Evolutionary conservation across 116 monocot genomes (phyloP).

Genomic region (Trichopus zeylanicus): DNA sequence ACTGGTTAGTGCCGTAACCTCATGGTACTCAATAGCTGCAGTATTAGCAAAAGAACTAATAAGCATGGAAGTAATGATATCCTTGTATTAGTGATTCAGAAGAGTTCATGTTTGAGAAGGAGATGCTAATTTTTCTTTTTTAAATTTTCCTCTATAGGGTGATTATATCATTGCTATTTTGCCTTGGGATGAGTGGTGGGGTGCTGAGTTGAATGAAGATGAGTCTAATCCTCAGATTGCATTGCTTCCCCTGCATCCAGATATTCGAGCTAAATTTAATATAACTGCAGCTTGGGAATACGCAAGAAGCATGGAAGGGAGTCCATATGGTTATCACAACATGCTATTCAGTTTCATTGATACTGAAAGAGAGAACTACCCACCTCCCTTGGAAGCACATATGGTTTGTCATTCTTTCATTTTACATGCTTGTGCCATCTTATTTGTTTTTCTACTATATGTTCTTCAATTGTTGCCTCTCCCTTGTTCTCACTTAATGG

Average conservation of each 20-base stretch:
- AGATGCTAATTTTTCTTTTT: background rate
- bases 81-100: too few species aligned
- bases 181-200: constrained; percentile 89
- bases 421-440: background rate
- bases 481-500: background rate
- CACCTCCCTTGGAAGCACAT: constrained; percentile 54
- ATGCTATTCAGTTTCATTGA: constrained; percentile 89
- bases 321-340: constrained; percentile 76
- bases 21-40: too few species aligned
- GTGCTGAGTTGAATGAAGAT: constrained; percentile 49
- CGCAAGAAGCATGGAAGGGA: constrained; percentile 63
- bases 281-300: constrained; percentile 70
- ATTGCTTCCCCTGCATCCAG: constrained; percentile 61
- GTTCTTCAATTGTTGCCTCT: background rate
- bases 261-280: constrained; percentile 64
- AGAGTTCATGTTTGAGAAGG: too few species aligned
- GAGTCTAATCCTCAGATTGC: constrained; percentile 79
- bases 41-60: too few species aligned
- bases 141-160: constrained; percentile 33
- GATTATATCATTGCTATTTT: constrained; percentile 62
- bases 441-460: background rate
- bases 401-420: constrained; percentile 19
- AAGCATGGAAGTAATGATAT: too few species aligned
- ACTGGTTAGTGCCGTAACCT: constrained; percentile 28
- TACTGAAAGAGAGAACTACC: constrained; percentile 55